Evolutionary conservation across 495 filamentous ascomycete species (phyloP), one percentile per base, ranked within the genome.

Genomic region (Lasiosphaeria hispida): DNA sequence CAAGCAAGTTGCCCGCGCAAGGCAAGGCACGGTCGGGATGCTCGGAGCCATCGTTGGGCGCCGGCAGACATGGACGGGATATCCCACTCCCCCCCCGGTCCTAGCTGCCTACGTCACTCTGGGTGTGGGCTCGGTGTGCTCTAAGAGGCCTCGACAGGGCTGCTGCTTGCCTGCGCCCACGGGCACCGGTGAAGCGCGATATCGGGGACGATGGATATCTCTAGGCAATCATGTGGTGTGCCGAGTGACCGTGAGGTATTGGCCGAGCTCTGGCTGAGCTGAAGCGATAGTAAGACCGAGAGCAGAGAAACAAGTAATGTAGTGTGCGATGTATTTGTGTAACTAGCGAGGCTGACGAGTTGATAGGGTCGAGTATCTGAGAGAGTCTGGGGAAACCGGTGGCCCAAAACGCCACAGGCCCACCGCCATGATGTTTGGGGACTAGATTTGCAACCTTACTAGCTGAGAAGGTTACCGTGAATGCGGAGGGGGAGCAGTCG

Each of bases 371-470:
- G n/a, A 33, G 23, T 19, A 30, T 30, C 23, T 33, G 47, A 52
- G 34, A 52, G 18, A 52, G 40, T 52, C 49, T 52, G 49, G 49
- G 49, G 49, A 52, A 52, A 40, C 36, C 9, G 7, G 49, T 38
- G 8, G 38, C 36, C 49, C 34, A 34, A 52, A 23, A 40, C 49
- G 49, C 49, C 49, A 51, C 35, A 23, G n/a, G 19, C 13, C n/a
- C 34, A 5, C 23, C 23, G 23, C 23, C 23, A 30, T 30, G 23
- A 30, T 30, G 2, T 30, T 30, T 30, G 23, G 23, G 23, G 23
- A n/a, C 14, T 10, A 10, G 45, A 30, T 7, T 23, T 23, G 35
- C 19, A 15, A 36, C n/a, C 47, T 35, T 11, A 15, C 14, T 6
- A 18, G 5, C 15, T 11, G 13, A 15, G 48, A 30, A 5, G 11